A percentile compares a stretch with the other conserved stretches of the same genome.
phyloP scores from a whole-genome alignment of 2,329 filamentous ascomycete genomes.

The Ceratocystis eucalypticola region DNA sequence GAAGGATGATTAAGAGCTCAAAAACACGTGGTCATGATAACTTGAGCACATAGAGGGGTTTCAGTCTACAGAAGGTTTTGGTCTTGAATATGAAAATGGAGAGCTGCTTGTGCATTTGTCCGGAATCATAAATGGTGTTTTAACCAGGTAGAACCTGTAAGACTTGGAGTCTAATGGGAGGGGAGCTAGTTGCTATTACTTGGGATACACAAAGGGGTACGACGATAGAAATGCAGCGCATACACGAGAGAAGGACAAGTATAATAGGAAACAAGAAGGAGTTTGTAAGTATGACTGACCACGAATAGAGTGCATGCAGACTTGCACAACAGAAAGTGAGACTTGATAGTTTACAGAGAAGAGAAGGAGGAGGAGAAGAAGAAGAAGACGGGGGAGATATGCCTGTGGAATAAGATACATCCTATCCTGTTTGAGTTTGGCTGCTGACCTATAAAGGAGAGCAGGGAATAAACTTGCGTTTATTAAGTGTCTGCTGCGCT shows the following conservation, averaged over 20 bases:
- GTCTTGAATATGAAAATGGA: not conserved
- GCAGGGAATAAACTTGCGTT: too few relatives aligned
- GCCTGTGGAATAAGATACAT: too few relatives aligned
- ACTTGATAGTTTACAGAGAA: not conserved
- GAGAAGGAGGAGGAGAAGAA: not conserved
- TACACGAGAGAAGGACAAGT: not conserved
- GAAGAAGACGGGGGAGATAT: not conserved
- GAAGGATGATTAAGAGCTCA: slow-evolving; percentile 3
- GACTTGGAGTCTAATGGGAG: not conserved
- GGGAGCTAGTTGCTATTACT: not conserved
- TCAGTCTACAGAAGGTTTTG: not conserved
- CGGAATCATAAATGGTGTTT: not conserved
- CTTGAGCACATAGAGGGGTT: not conserved
- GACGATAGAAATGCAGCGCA: not conserved
- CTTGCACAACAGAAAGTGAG: not conserved
- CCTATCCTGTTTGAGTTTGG: too few relatives aligned
- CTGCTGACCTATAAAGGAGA: too few relatives aligned
- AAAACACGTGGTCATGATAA: not conserved
- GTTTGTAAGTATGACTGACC: not conserved
- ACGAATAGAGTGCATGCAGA: not conserved
- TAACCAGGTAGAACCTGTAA: not conserved
- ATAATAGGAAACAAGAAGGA: not conserved
- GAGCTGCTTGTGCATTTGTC: not conserved
- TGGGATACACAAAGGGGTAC: not conserved
- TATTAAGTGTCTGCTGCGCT: too few relatives aligned